phyloP scores from a whole-genome alignment of 2,329 filamentous ascomycete genomes.

The Helminthosporium solani region DNA sequence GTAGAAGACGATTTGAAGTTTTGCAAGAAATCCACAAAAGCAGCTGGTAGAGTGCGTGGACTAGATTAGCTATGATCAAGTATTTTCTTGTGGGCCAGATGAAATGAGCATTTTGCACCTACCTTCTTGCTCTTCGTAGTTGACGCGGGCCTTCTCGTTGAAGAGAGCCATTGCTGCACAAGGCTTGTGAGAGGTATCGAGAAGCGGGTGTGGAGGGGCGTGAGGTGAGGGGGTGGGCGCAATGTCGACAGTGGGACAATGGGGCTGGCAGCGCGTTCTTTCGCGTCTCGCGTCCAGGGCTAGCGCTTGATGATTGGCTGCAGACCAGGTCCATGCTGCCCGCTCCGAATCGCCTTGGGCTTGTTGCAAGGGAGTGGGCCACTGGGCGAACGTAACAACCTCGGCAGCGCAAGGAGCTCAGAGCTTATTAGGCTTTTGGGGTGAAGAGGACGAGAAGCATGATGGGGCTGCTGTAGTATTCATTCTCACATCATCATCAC shows the following conservation, averaged over 20 bases:
- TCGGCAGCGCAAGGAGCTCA: slow-evolving; percentile 19
- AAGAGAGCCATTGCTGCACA: slow-evolving; percentile 75
- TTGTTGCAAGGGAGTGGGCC: no score
- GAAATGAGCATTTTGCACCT: slow-evolving; percentile 37
- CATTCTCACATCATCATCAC: slow-evolving; percentile 3
- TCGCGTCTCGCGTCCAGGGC: slow-evolving; percentile 27
- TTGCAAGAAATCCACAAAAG: slow-evolving; percentile 83
- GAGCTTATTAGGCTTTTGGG: background rate
- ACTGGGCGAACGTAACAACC: no score
- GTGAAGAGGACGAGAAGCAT: slow-evolving; percentile 3
- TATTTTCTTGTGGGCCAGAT: slow-evolving; percentile 7
- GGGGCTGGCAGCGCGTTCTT: slow-evolving; percentile 27
- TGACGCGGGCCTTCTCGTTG: slow-evolving; percentile 73
- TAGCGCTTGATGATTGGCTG: slow-evolving; percentile 20
- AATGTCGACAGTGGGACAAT: slow-evolving; percentile 10
- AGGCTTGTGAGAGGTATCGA: background rate
- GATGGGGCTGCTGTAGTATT: background rate
- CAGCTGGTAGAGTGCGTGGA: slow-evolving; percentile 54
- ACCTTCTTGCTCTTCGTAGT: slow-evolving; percentile 87
- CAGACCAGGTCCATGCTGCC: slow-evolving; percentile 14
- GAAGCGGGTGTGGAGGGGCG: slow-evolving; percentile 5
- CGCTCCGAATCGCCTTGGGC: slow-evolving; percentile 22
- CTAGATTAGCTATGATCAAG: no score
- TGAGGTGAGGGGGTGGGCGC: slow-evolving; percentile 24
- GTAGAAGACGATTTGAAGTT: slow-evolving; percentile 81